Conservation (phyloP, 352 stramenopile species). For the Globisporangium megalacanthum region DNA sequence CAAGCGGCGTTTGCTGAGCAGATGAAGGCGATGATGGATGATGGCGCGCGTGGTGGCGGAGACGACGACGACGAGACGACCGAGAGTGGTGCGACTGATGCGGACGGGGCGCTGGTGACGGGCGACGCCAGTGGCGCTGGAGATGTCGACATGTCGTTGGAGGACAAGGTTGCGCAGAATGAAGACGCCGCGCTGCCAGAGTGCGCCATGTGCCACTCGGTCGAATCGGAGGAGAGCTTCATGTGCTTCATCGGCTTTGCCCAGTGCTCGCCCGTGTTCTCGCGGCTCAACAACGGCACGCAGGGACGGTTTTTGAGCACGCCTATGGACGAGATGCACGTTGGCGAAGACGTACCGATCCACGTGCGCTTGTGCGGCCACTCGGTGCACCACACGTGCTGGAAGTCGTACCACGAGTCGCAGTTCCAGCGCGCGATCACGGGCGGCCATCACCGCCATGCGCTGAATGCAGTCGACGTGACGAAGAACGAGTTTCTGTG, state of each 20-base stretch:
- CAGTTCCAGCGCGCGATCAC: slow-evolving; percentile 92
- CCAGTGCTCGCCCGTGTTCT: slow-evolving; percentile 73
- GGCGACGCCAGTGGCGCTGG: slow-evolving; percentile 19
- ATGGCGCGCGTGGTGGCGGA: slow-evolving; percentile 32
- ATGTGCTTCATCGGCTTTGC: slow-evolving; percentile 87
- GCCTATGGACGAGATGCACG: slow-evolving; percentile 84
- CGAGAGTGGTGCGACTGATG: slow-evolving; percentile 3
- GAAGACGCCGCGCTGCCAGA: slow-evolving; percentile 32
- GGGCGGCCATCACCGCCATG: slow-evolving; percentile 90
- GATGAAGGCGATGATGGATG: slow-evolving; percentile 56
- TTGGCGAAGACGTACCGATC: slow-evolving; percentile 74
- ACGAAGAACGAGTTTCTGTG: slow-evolving; percentile 97
- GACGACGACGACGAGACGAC: slow-evolving; percentile 32
- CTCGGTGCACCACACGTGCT: slow-evolving; percentile 93
- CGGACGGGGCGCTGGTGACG: slow-evolving; percentile 2
- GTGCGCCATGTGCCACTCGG: slow-evolving; percentile 84
- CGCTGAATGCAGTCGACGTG: slow-evolving; percentile 92
- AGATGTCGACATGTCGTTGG: slow-evolving; percentile 39
- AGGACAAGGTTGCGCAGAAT: slow-evolving; percentile 15
- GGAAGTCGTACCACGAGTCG: slow-evolving; percentile 93
- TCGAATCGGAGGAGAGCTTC: slow-evolving; percentile 71
- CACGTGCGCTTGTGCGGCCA: slow-evolving; percentile 90
- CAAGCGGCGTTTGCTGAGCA: slow-evolving; percentile 77
- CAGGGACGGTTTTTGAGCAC: slow-evolving; percentile 55
- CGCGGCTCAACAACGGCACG: slow-evolving; percentile 53